A percentile compares a stretch with the other conserved stretches of the same genome.
These are phyloP conservation scores for Huntiella omanensis DNA, from an alignment of 2,329 filamentous ascomycete genomes.

Conservation along the genomic window DNA sequence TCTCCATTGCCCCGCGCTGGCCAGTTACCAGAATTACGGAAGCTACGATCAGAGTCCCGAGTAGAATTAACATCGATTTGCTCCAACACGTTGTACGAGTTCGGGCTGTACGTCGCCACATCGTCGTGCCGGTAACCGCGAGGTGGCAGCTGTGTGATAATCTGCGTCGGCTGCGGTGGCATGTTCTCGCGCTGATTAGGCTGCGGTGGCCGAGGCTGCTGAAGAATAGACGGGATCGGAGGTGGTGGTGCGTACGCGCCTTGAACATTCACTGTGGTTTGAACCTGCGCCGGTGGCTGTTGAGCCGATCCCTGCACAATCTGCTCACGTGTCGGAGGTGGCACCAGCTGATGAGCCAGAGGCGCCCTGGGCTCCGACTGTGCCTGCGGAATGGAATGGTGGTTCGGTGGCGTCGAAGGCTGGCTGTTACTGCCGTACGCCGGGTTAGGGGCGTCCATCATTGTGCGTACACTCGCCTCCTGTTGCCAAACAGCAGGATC, in stretches of 20 bases:
- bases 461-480: conserved; percentile 65
- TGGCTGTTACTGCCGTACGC: conserved; percentile 12
- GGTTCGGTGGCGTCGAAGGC: conserved; percentile 10
- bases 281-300: conserved; percentile 1
- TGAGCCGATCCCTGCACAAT: neutral
- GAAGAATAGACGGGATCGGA: conserved; percentile 9
- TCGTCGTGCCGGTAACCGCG: conserved; percentile 9
- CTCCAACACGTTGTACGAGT: conserved; percentile 24
- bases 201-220: conserved; percentile 9
- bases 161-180: conserved; percentile 7
- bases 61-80: conserved; percentile 15
- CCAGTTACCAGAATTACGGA: conserved; percentile 36
- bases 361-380: conserved; percentile 8
- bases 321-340: conserved; percentile 4
- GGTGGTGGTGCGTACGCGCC: conserved; percentile 5
- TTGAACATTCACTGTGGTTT: neutral
- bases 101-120: conserved; percentile 16
- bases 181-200: conserved; percentile 8
- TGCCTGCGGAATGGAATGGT: conserved; percentile 8
- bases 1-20: conserved; percentile 19
- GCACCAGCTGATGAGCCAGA: conserved; percentile 8
- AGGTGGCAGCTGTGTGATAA: conserved; percentile 2
- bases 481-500: conserved; percentile 71
- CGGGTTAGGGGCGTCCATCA: conserved; percentile 38
- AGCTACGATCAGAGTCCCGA: conserved; percentile 14